Evolutionary conservation across 768 basidiomycete species (phyloP).

Genomic region (Lactarius trivialis): DNA sequence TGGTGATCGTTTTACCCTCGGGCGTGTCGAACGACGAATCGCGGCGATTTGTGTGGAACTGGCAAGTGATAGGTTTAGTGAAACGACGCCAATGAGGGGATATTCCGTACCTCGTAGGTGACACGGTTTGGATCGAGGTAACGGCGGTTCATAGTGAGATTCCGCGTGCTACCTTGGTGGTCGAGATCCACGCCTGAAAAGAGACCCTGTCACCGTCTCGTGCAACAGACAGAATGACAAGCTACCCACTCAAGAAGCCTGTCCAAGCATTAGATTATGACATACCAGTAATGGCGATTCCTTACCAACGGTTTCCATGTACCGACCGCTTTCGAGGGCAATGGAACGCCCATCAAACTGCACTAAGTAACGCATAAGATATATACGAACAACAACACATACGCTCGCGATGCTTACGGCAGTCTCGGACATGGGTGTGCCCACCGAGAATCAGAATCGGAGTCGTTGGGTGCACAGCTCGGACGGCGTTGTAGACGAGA

Average conservation of each 20-base stretch:
- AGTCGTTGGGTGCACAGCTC: constrained; percentile 61
- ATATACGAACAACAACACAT: background rate
- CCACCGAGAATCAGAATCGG: constrained; percentile 84
- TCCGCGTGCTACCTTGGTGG: constrained; percentile 35
- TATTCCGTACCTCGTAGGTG: constrained; percentile 53
- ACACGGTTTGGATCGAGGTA: constrained; percentile 79
- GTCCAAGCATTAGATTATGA: constrained; percentile 3
- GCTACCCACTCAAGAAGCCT: constrained; percentile 57
- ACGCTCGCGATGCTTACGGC: constrained; percentile 38
- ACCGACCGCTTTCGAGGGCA: constrained; percentile 75
- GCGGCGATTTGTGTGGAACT: constrained; percentile 61
- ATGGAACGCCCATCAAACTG: constrained; percentile 73
- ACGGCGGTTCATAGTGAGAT: constrained; percentile 58
- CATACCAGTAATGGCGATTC: background rate
- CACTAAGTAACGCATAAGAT: constrained; percentile 29
- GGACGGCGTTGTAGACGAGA: constrained; percentile 64
- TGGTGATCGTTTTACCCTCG: constrained; percentile 46
- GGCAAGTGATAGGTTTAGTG: background rate
- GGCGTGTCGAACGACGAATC: constrained; percentile 56
- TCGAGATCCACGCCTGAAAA: constrained; percentile 44
- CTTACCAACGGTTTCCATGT: constrained; percentile 88
- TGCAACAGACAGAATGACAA: background rate
- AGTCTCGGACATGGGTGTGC: constrained; percentile 77
- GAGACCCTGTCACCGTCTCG: constrained; percentile 1
- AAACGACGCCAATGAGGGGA: background rate